phyloP scores from a whole-genome alignment of 2,329 filamentous ascomycete species.

The Monosporascus sp. region DNA sequence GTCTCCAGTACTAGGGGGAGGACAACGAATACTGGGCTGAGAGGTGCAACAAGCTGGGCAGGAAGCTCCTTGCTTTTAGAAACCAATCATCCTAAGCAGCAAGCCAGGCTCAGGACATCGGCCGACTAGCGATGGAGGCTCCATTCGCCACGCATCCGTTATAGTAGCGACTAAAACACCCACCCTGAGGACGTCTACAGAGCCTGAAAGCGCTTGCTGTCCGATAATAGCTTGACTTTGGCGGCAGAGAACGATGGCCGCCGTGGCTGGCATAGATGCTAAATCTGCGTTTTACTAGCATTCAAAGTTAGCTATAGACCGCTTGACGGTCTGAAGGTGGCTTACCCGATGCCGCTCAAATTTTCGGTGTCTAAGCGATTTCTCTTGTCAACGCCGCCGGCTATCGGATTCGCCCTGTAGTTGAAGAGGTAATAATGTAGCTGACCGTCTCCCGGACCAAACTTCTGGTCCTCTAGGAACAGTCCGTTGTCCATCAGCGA shows the following conservation, averaged over 20 bases:
- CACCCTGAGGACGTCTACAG: background rate
- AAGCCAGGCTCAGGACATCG: too few species aligned
- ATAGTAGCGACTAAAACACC: background rate
- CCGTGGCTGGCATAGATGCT: background rate
- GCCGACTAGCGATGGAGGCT: too few species aligned
- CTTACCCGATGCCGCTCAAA: conserved; percentile 74
- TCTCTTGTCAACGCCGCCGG: conserved; percentile 74
- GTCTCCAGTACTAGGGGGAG: too few species aligned
- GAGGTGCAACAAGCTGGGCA: too few species aligned
- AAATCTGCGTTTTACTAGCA: conserved; percentile 27
- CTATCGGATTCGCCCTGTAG: conserved; percentile 81
- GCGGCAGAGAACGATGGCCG: background rate
- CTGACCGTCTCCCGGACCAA: conserved; percentile 88
- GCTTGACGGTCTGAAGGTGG: conserved; percentile 65
- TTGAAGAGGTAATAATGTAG: conserved; percentile 98
- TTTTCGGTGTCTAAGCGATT: conserved; percentile 73
- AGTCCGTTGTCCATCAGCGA: conserved; percentile 90
- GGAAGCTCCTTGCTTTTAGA: too few species aligned
- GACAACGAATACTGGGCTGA: too few species aligned
- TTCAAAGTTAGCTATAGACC: conserved; percentile 12
- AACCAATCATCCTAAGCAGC: too few species aligned
- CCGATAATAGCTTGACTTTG: background rate
- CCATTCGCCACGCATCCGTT: background rate
- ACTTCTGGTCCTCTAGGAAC: conserved; percentile 91
- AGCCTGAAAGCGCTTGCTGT: background rate